Base-by-base conservation (phyloP, 345 rosid species). In the Citrus medica region DNA sequence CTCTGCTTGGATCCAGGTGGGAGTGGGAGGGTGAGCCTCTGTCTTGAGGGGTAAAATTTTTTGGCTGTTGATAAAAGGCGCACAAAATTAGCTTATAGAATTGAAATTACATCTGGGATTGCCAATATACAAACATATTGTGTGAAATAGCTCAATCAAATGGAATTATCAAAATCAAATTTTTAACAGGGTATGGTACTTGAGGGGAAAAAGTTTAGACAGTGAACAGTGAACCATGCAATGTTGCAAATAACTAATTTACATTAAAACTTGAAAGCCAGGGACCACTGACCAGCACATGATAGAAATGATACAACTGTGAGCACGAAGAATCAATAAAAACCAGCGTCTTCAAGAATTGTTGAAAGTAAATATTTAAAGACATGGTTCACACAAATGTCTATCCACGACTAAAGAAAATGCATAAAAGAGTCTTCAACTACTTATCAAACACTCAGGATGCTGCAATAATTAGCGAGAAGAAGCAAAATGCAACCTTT, bases 41-140 rank as follows among this genome's bases (percentile, higher is more conserved):
- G 99, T 78, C 98, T 94, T 27, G 99, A 94, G 51, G 98, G 98
- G 79, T 94, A 92, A 87, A 88, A 92, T 71, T 89, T 96, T 84
- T 84, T 96, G 76, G 93, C 99, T 96, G 91, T 85, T 76, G 59
- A 78, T 35, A 76, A 13, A 79, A 79, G 58, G 19, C 64, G 73
- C n/a, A 42, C 48, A 74, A 83, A 69, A 62, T 56, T 71, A 79
- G 42, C 70, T 67, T 51, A 37, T 64, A 35, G 56, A 60, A 62
- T 48, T 27, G 67, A 80, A 81, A 32, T 65, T 69, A 61, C 46
- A 74, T 70, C 35, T 8, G n/a, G 32, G 25, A 61, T 59, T 25
- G 13, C 48, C 62, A 37, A 37, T 16, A 22, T 17, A n/a, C 3
- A 37, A 4, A 37, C 14, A 55, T 3, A 40, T 64, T 16, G 33